Evolutionary conservation across 2,329 filamentous ascomycete genomes (phyloP), one percentile per base, ranked within the genome.

Genomic region (Fusarium sp.): DNA sequence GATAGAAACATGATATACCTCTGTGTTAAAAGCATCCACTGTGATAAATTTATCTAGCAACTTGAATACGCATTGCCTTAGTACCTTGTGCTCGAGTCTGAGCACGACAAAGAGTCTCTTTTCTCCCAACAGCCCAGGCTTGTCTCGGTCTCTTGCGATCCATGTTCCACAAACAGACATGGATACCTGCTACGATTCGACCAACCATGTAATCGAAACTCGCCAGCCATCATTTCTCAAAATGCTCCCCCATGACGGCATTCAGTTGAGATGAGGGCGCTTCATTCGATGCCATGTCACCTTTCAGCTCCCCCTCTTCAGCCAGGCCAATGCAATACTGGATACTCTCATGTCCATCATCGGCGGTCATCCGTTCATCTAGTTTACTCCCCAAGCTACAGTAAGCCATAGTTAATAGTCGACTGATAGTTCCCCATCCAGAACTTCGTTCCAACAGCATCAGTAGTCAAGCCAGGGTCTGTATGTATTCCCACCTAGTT

Each of bases 221-320:
- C 46, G 29, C 60, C 53, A 67, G 65, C 64, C 64, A 68, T 67
- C 64, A 68, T 67, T 67, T 68, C 65, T 68, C 29, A 45, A 21
- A 25, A 39, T 46, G 40, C 21, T 48, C 18, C 42, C 42, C 46
- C 43, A 67, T 67, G 51, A 58, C 63, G 58, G 58, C 63, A 67
- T 67, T 20, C 49, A 42, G 42, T 29, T 25, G 17, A 33, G 21
- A 37, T 35, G 25, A 54, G 40, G 45, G 42, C n/a, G 31, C 25
- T 50, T n/a, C 31, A 60, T 59, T 66, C 48, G 51, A 50, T 41
- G 39, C 27, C 49, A 42, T 46, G 36, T 45, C 43, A 25, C 39
- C 50, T 18, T 47, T 43, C 46, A 40, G 47, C 42, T 46, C 27
- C 33, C 45, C 39, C 35, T 29, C 36, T 23, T 47, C 27, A 20